phyloP scores from a whole-genome alignment of 2,329 filamentous ascomycete species.

The Aureobasidium lini region DNA sequence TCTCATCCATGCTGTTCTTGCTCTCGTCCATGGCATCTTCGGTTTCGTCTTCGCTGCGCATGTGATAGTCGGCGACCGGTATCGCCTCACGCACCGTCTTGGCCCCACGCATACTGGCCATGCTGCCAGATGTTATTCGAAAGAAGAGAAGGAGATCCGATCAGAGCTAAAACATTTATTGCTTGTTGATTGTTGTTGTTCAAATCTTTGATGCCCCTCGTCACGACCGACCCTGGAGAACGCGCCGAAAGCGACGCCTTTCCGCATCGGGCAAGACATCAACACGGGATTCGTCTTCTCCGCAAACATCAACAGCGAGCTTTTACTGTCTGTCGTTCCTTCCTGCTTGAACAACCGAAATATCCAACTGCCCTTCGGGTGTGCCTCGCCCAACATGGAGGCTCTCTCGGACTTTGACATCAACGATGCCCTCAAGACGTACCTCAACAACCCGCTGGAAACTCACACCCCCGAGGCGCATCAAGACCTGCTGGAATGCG shows the following conservation, averaged over 20 bases:
- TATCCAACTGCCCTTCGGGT: neutral
- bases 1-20: constrained; percentile 42
- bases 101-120: constrained; percentile 14
- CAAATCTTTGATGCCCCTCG: neutral
- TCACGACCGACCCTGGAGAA: neutral
- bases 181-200: neutral
- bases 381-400: constrained; percentile 13
- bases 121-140: neutral
- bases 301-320: constrained; percentile 5
- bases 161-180: neutral
- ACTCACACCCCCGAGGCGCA: constrained; percentile 84
- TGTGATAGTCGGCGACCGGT: constrained; percentile 16
- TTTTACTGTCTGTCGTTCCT: neutral
- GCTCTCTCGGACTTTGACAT: constrained; percentile 66
- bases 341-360: neutral
- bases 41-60: constrained; percentile 15
- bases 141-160: too few relatives aligned
- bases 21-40: constrained; percentile 37
- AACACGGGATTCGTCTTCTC: constrained; percentile 5
- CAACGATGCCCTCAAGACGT: constrained; percentile 92
- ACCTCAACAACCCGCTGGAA: constrained; percentile 82
- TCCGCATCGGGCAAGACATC: constrained; percentile 9
- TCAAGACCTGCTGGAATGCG: constrained; percentile 75
- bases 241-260: neutral
- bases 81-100: constrained; percentile 10